Base-by-base conservation (phyloP, 2,329 filamentous ascomycete genomes). In the Emydomyces testavorans region DNA sequence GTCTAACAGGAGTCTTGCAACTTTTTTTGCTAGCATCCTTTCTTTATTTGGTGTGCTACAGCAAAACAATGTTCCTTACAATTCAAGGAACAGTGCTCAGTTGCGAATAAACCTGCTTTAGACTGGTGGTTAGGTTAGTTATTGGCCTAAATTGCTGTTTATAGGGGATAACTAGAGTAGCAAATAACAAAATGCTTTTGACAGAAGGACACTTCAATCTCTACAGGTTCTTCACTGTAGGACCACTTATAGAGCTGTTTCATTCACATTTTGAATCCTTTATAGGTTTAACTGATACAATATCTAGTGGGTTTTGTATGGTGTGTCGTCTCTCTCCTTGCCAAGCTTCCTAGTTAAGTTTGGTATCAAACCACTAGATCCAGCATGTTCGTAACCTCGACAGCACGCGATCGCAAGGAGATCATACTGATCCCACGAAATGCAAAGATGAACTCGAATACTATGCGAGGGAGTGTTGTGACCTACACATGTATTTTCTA, bases 1-100 rank as follows among this genome's bases (percentile, higher is more conserved):
- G 31, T 36, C 38, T 42, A 29, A 43, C 21, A 15, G 39, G 46
- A 48, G 31, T 46, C 34, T 46, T 38, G 20, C 35, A 3, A 23
- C 23, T 37, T 38, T 46, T 28, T 31, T 26, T 2, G 21, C 29
- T 46, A 2, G 38, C 38, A 24, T 46, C 38, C 24, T n/a, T 37
- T 23, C 37, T n/a, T 26, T 24, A 34, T 39, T 43, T 29, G 29
- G 38, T 13, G 38, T 38, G 29, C 29, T 37, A 37, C 37, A 34
- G 10, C 40, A 24, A 31, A n/a, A n/a, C 15, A 29, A 10, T 7
- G 6, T 34, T 43, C 16, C 29, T 32, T 23, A 29, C n/a, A 13
- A 4, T 42, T 32, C 39, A 42, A 31, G 11, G 26, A 29, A 29
- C 26, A 29, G 26, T 11, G 26, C 26, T 29, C n/a, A n/a, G n/a